A percentile compares a stretch with the other conserved stretches of the same genome.
phyloP scores from a whole-genome alignment of 495 filamentous ascomycete genomes.

The Lasiosphaeria ovina region DNA sequence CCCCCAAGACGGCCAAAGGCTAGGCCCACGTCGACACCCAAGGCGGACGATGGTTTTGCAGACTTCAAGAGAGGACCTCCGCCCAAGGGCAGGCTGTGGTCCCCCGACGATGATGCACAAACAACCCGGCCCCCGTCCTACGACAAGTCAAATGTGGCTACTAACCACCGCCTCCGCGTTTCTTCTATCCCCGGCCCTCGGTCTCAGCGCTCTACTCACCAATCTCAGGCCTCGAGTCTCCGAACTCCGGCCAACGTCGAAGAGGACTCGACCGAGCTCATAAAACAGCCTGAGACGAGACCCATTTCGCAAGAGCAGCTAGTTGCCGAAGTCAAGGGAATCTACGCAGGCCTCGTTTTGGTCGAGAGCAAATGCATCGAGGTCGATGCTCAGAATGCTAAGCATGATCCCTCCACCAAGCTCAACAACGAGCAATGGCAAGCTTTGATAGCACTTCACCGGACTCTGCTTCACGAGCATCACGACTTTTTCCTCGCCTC shows the following conservation, averaged over 20 bases:
- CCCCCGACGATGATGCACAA: slow-evolving; percentile 27
- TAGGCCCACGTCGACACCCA: slow-evolving; percentile 3
- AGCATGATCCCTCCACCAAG: slow-evolving; percentile 34
- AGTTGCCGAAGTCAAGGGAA: slow-evolving; percentile 66
- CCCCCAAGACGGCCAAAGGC: slow-evolving; percentile 25
- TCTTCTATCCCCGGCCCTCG: slow-evolving; percentile 11
- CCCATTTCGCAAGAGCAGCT: slow-evolving; percentile 76
- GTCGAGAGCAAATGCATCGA: slow-evolving; percentile 79
- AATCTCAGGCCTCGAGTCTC: not conserved
- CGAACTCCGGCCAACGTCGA: not conserved
- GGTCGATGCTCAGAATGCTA: slow-evolving; percentile 57
- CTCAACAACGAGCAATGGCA: slow-evolving; percentile 69
- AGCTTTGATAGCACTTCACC: slow-evolving; percentile 66
- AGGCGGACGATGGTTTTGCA: slow-evolving; percentile 19
- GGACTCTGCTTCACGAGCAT: slow-evolving; percentile 69
- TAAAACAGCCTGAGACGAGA: slow-evolving; percentile 59
- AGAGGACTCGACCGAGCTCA: slow-evolving; percentile 30
- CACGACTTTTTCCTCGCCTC: slow-evolving; percentile 77
- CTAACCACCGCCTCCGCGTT: slow-evolving; percentile 14
- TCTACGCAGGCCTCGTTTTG: slow-evolving; percentile 74
- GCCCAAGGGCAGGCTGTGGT: slow-evolving; percentile 37
- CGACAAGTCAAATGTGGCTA: slow-evolving; percentile 28
- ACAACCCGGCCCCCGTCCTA: slow-evolving; percentile 21
- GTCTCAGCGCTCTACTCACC: slow-evolving; percentile 9
- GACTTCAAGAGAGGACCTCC: slow-evolving; percentile 34